These are phyloP conservation scores for Hortaea sp. DNA, from an alignment of 2,329 filamentous ascomycete species.

Conservation along the genomic window DNA sequence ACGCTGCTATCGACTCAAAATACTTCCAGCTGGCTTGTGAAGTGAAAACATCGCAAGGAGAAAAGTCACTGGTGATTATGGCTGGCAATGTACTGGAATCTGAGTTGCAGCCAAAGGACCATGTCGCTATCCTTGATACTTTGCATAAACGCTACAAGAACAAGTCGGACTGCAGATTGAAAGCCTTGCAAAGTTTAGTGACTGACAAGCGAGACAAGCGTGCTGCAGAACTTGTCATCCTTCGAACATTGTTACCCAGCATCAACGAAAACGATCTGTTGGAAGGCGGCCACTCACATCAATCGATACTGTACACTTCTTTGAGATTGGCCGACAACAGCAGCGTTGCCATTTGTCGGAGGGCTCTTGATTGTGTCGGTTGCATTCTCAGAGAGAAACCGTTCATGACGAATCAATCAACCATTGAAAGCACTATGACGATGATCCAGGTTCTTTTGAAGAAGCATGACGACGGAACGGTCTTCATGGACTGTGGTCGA, in stretches of 20 bases:
- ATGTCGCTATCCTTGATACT: neutral
- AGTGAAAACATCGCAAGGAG: too few species aligned
- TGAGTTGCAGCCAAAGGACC: neutral
- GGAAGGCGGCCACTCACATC: constrained; percentile 5
- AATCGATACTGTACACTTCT: too few species aligned
- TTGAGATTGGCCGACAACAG: neutral
- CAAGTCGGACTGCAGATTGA: neutral
- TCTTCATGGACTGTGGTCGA: constrained; percentile 46
- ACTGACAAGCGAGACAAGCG: neutral
- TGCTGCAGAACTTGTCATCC: neutral
- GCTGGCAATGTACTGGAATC: neutral
- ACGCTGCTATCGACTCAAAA: too few species aligned
- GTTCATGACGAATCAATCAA: constrained; percentile 34
- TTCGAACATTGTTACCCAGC: neutral
- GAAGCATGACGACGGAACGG: constrained; percentile 11
- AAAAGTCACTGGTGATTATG: too few species aligned
- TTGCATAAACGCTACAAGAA: neutral
- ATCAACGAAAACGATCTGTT: neutral
- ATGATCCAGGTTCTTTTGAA: neutral
- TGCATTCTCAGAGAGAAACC: constrained; percentile 18
- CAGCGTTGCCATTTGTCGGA: neutral
- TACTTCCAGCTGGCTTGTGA: too few species aligned
- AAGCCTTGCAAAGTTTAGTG: neutral
- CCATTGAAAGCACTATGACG: constrained; percentile 30
- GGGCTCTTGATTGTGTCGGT: constrained; percentile 11